Base-by-base conservation (phyloP, 805 yeast genomes). In the Starmerella bombi region DNA sequence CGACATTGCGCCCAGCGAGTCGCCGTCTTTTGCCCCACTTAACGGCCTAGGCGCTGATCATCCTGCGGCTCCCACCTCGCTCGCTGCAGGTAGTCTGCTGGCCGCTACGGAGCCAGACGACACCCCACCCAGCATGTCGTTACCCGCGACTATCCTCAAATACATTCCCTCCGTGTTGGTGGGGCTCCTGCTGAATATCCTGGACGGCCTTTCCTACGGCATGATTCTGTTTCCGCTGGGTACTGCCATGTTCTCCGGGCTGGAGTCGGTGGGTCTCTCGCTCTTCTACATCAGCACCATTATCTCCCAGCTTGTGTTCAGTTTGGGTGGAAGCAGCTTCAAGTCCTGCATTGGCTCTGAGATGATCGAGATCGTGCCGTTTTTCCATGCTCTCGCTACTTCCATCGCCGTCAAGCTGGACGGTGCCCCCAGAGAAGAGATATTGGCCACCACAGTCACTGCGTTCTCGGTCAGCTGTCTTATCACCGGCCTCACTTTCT, bases 281-380 rank as follows among this genome's bases (percentile, higher is more conserved):
- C 81, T 91, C 91, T 91, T 91, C 59, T 91, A 91, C 60, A 73
- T 88, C 31, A 81, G 94, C 4, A 81, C 94, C 25, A 71, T 91
- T n/a, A 71, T 88, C 1, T 80, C 94, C 0, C 98, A 91, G 59
- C 62, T 85, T 48, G 81, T 84, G 5, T 86, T 74, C 56, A 85
- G 96, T 0, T 60, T 82, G 19, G 98, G 98, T 14, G 93, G 93
- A 1, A 82, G 94, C 14, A 80, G 82, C 7, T 88, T 91, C 63
- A 75, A 74, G 46, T 71, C 85, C 2, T 94, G 93, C n/a, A 75
- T 88, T 33, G 98, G 98, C 1, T 81, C 94, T 3, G 97, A 91
- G 62, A 91, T 91, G 98, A 91, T 91, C 50, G 98, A 91, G 59
- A 84, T 91, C n/a, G 93, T 95, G 2, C 98, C 98, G 2, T 91